A percentile compares a stretch with the other conserved stretches of the same genome.
Evolutionary conservation across 1,139 yeast species (phyloP).

Genomic region (Williopsis jadinii): DNA sequence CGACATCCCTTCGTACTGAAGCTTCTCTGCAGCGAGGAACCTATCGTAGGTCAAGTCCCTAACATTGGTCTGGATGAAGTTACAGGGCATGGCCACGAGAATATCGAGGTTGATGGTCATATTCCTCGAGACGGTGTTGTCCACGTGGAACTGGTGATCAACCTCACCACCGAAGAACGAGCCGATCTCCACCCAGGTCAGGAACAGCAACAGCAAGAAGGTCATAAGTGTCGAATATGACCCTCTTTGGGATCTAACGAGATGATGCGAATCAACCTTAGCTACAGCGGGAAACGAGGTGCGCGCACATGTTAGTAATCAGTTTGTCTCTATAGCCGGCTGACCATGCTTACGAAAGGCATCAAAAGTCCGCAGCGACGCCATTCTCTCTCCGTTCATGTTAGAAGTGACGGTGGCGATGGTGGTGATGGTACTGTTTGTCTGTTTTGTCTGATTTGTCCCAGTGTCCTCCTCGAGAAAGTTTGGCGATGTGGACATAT

Average conservation of each 20-base stretch:
- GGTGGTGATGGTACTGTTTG: too few relatives aligned
- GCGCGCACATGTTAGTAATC: neutral
- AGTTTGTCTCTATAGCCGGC: neutral
- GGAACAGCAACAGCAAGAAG: constrained; percentile 50
- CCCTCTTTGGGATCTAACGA: constrained; percentile 69
- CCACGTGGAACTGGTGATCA: constrained; percentile 73
- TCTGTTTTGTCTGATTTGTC: neutral
- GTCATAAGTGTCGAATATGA: constrained; percentile 69
- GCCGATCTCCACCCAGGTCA: constrained; percentile 84
- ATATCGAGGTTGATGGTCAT: constrained; percentile 73
- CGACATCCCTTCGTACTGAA: constrained; percentile 57
- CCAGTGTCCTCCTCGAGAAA: too few relatives aligned
- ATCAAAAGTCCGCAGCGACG: constrained; percentile 59
- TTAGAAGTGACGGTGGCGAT: too few relatives aligned
- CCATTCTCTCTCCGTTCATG: constrained; percentile 14
- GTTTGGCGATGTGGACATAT: too few relatives aligned
- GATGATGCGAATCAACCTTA: constrained; percentile 72
- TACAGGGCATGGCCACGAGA: constrained; percentile 81
- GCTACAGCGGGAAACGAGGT: constrained; percentile 33
- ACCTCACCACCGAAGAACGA: constrained; percentile 78
- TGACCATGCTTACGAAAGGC: constrained; percentile 56
- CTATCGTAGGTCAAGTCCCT: constrained; percentile 74
- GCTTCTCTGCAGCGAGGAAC: constrained; percentile 66
- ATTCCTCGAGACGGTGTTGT: constrained; percentile 50
- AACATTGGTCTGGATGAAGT: constrained; percentile 65